Percentiles rank a stretch among this genome's conserved stretches.
phyloP scores from a whole-genome alignment of 139 green algal genomes.

The Micractinium conductrix region DNA sequence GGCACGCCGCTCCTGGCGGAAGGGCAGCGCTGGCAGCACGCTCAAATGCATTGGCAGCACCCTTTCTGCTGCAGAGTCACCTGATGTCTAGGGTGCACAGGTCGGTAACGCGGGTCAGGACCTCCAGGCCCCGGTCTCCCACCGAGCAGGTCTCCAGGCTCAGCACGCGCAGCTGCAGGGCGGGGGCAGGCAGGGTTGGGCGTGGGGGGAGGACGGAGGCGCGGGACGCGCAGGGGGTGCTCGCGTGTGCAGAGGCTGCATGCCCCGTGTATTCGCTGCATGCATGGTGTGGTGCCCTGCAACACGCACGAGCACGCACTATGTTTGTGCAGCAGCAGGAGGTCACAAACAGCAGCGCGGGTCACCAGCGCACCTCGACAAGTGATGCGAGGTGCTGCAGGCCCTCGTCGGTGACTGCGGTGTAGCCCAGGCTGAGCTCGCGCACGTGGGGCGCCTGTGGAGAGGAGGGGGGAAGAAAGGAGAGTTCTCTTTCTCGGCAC shows the following conservation, averaged over 20 bases:
- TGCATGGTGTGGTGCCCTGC: no score
- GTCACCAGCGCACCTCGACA: neutral
- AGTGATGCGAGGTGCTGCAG: conserved; percentile 8
- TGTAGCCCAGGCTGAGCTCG: neutral
- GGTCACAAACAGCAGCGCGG: neutral
- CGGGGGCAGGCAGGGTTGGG: neutral
- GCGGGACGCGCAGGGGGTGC: no score
- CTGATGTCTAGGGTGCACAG: conserved; percentile 51
- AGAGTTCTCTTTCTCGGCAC: no score
- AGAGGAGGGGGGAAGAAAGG: no score
- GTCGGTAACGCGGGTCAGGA: conserved; percentile 7
- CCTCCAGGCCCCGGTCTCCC: conserved; percentile 20
- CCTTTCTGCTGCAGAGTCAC: neutral
- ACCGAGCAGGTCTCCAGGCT: conserved; percentile 43
- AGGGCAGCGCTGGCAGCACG: no score
- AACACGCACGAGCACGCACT: no score
- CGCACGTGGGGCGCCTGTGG: neutral
- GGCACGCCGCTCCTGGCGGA: no score
- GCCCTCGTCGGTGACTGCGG: neutral
- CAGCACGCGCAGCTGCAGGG: conserved; percentile 23
- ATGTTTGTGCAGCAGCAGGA: no score
- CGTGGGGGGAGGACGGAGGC: neutral
- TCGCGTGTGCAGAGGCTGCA: no score
- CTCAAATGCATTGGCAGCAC: no score
- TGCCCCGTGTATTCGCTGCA: no score